phyloP scores from a whole-genome alignment of 2,329 filamentous ascomycete genomes.

The Chaetothyriales sp. region DNA sequence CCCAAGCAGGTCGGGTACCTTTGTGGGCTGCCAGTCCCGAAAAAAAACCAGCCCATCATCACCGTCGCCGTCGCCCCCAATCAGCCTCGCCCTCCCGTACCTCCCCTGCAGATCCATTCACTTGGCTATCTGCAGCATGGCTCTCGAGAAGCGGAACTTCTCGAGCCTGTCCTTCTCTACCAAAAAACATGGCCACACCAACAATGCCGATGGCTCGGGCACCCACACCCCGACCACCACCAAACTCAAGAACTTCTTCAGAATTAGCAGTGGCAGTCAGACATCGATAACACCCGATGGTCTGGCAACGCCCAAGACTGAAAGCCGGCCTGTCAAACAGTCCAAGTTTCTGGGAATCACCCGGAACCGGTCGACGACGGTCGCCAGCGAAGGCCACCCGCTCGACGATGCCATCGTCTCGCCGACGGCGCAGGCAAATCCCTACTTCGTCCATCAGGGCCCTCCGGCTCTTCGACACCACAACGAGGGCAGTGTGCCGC shows the following conservation, averaged over 20 bases:
- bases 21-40: neutral
- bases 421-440: slow-evolving; percentile 86
- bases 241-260: slow-evolving; percentile 55
- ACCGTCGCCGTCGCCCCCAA: neutral
- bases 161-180: slow-evolving; percentile 30
- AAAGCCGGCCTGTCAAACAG: slow-evolving; percentile 56
- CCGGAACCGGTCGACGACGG: slow-evolving; percentile 75
- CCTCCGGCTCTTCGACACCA: slow-evolving; percentile 85
- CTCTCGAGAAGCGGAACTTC: slow-evolving; percentile 34
- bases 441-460: slow-evolving; percentile 93
- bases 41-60: neutral
- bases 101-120: slow-evolving; percentile 17
- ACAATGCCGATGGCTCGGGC: slow-evolving; percentile 30
- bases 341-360: slow-evolving; percentile 80
- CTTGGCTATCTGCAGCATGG: slow-evolving; percentile 22
- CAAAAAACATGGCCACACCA: slow-evolving; percentile 29
- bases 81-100: neutral
- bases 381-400: slow-evolving; percentile 81
- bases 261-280: slow-evolving; percentile 41
- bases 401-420: slow-evolving; percentile 72
- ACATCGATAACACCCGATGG: slow-evolving; percentile 28
- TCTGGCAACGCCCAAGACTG: slow-evolving; percentile 37
- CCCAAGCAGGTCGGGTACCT: neutral
- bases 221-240: slow-evolving; percentile 39
- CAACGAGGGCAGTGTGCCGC: slow-evolving; percentile 83